Conservation (phyloP, 768 basidiomycete species). For the Peribolospora kevripleyi region DNA sequence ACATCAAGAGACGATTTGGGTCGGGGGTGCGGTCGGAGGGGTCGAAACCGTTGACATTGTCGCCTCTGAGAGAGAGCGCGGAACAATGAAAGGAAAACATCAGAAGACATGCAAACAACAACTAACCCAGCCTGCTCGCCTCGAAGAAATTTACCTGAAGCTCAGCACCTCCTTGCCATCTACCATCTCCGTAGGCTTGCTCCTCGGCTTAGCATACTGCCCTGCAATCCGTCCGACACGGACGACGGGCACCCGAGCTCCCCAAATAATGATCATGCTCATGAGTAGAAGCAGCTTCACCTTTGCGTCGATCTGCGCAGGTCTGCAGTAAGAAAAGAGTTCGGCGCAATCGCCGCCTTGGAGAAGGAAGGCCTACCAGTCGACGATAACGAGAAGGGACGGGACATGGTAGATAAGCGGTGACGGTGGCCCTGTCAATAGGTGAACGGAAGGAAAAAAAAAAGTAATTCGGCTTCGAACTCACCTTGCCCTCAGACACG, state of each 20-base stretch:
- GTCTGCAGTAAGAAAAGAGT: conserved; percentile 8
- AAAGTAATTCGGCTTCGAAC: background rate
- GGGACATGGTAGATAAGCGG: conserved; percentile 37
- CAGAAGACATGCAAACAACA: background rate
- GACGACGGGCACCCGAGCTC: conserved; percentile 77
- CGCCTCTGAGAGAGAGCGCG: conserved; percentile 34
- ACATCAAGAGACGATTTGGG: conserved; percentile 70
- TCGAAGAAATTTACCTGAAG: conserved; percentile 39
- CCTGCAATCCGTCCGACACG: conserved; percentile 54
- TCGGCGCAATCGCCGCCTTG: conserved; percentile 75
- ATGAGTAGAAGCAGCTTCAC: conserved; percentile 82
- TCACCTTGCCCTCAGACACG: background rate
- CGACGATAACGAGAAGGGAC: conserved; percentile 51
- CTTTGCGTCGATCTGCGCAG: conserved; percentile 50
- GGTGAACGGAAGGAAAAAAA: background rate
- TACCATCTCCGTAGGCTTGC: conserved; percentile 54
- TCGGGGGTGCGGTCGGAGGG: conserved; percentile 67
- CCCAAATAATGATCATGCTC: conserved; percentile 58
- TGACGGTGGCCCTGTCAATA: conserved; percentile 27
- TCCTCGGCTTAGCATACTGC: conserved; percentile 78
- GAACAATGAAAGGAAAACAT: background rate
- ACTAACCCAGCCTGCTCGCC: too few relatives aligned
- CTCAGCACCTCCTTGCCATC: conserved; percentile 50
- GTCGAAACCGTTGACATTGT: conserved; percentile 72
- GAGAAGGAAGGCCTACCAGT: conserved; percentile 76